Base-by-base conservation (phyloP, 2,329 filamentous ascomycete genomes). In the Trichoderma sp. region DNA sequence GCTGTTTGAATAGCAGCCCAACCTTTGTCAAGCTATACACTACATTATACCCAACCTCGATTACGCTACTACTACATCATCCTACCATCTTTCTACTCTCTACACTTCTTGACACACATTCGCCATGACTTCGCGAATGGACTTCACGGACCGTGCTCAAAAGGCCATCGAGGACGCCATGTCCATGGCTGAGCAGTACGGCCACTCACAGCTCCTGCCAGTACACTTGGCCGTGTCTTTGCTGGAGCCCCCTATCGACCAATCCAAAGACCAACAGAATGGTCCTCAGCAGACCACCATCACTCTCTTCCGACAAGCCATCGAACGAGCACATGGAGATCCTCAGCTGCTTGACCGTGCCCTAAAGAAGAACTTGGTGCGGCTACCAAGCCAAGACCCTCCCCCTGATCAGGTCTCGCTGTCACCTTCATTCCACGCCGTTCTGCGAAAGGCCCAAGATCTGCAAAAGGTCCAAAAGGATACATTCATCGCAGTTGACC, bases 401-500 rank as follows among this genome's bases (percentile, higher is more conserved):
- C 95, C 96, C 14, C 96, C 96, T 73, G 95, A 98, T 80, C 90
- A 92, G 76, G 91, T 97, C 71, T 90, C 93, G 70, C 90, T 97
- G 77, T 91, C 95, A 12, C 94, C 94, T 1, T 86, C 90, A 9
- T 95, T 98, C 82, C 90, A 91, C 74, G 93, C 92, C 76, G 88
- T 98, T 71, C 86, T 99, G 66, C 89, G 94, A 76, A 90, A 93
- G 76, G 94, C 96, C 2, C 91, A 93, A 81, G 94, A 98, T 36
- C 83, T 99, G 70, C 95, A 97, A 77, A 97, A 97, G 84, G 94
- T 95, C n/a, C 96, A 99, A 78, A 98, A 98, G 78, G 96, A 99
- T 81, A 93, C 90, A 75, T 99, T 91, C 82, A 93, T 99, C 75
- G 96, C 95, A 53, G 91, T 98, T 73, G 96, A 98, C 82, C 96